These are phyloP conservation scores for Moesziomyces globuligerus DNA, from an alignment of 1,284 basidiomycete species.

Conservation along the genomic window DNA sequence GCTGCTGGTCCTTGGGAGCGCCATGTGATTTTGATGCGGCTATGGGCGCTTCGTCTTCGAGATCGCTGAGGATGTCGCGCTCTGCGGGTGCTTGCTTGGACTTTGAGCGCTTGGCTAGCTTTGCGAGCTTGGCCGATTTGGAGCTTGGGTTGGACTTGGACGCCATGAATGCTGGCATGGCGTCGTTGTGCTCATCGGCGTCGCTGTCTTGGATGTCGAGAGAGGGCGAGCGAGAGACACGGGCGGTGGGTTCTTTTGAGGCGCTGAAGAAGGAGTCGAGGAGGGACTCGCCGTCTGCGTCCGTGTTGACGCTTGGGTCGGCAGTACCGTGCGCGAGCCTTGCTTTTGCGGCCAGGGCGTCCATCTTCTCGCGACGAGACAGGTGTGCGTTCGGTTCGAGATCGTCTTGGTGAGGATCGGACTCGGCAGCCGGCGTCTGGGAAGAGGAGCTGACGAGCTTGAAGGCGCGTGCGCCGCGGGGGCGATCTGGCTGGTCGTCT, in stretches of 20 bases:
- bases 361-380: slow-evolving; percentile 30
- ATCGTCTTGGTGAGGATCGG: background rate
- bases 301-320: background rate
- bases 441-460: slow-evolving; percentile 25
- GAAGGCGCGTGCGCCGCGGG: slow-evolving; percentile 24
- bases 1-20: slow-evolving; percentile 20
- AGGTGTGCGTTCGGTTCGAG: background rate
- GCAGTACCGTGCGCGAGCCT: slow-evolving; percentile 16
- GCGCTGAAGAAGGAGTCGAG: slow-evolving; percentile 27
- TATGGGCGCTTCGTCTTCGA: slow-evolving; percentile 24
- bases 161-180: slow-evolving; percentile 35
- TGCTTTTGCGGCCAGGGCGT: slow-evolving; percentile 30
- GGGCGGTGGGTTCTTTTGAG: slow-evolving; percentile 7
- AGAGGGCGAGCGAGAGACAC: slow-evolving; percentile 25
- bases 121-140: background rate
- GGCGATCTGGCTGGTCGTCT: slow-evolving; percentile 6
- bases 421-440: too few species aligned
- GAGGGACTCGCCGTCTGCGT: slow-evolving; percentile 17
- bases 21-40: slow-evolving; percentile 21
- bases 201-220: slow-evolving; percentile 38
- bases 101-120: slow-evolving; percentile 17
- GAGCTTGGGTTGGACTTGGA: background rate
- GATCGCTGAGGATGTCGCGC: slow-evolving; percentile 34
- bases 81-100: slow-evolving; percentile 11
- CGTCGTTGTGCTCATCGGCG: slow-evolving; percentile 41